Evolutionary conservation across 352 stramenopile genomes (phyloP).

Genomic region (Globisporangium ultimum): DNA sequence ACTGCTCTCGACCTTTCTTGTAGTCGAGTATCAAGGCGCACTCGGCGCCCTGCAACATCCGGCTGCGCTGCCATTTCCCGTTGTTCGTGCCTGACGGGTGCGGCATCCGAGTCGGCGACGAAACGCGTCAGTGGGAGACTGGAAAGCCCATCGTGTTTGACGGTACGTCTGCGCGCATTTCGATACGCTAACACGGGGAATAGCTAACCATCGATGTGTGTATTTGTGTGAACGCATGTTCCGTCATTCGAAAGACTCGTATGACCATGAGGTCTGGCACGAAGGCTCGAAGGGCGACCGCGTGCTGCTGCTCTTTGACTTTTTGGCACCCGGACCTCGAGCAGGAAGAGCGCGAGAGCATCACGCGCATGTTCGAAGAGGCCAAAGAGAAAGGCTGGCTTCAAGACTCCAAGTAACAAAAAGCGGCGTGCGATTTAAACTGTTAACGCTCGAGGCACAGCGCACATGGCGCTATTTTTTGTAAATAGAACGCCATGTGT

Average conservation of each 20-base stretch:
- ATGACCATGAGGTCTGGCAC: constrained; percentile 84
- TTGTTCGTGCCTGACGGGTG: constrained; percentile 87
- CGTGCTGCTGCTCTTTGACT: constrained; percentile 87
- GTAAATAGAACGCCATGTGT: no score
- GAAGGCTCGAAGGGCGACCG: constrained; percentile 56
- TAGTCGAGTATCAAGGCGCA: constrained; percentile 90
- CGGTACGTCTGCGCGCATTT: constrained; percentile 25
- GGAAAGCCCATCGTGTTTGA: constrained; percentile 81
- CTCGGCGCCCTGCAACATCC: constrained; percentile 94
- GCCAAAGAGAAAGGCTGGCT: constrained; percentile 77
- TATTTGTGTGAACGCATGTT: no score
- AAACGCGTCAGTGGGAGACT: constrained; percentile 77
- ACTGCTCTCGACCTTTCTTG: not conserved
- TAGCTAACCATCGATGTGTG: no score
- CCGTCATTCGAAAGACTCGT: constrained; percentile 61
- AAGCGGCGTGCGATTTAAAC: not conserved
- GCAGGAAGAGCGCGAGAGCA: constrained; percentile 47
- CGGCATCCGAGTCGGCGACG: constrained; percentile 91
- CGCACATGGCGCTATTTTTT: no score
- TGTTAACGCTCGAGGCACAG: no score
- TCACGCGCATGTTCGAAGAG: constrained; percentile 70
- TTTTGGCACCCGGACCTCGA: constrained; percentile 72
- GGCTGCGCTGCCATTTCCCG: constrained; percentile 93
- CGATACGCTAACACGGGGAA: no score
- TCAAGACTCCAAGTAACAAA: constrained; percentile 48